Conservation (phyloP, 257 asterid genomes). For the Ilex aquifolium region DNA sequence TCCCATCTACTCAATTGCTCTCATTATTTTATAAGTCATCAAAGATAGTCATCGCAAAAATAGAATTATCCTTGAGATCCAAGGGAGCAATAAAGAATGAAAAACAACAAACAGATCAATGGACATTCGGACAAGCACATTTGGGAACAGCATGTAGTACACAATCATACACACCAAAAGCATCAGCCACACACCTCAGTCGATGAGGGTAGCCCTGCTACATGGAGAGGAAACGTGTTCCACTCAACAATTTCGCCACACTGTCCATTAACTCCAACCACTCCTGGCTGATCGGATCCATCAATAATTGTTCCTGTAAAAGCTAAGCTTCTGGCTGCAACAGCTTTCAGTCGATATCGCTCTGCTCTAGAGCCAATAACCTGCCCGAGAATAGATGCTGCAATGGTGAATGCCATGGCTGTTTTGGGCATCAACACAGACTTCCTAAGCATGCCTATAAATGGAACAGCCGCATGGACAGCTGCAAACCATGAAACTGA, state of each 20-base stretch:
- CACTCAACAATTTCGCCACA: slow-evolving; percentile 30
- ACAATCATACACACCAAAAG: slow-evolving; percentile 3
- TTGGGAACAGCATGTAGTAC: neutral
- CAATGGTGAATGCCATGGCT: slow-evolving; percentile 94
- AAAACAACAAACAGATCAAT: slow-evolving; percentile 5
- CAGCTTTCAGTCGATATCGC: slow-evolving; percentile 58
- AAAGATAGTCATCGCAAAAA: too few species aligned
- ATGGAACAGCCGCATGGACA: slow-evolving; percentile 94
- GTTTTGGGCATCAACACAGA: slow-evolving; percentile 79
- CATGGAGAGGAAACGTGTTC: slow-evolving; percentile 20
- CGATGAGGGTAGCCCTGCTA: slow-evolving; percentile 22
- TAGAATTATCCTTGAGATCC: neutral
- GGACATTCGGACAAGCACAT: neutral
- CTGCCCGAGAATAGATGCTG: slow-evolving; percentile 86
- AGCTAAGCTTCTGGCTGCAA: slow-evolving; percentile 27
- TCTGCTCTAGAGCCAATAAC: slow-evolving; percentile 92
- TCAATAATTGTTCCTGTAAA: slow-evolving; percentile 20
- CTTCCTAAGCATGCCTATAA: slow-evolving; percentile 86
- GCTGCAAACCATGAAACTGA: slow-evolving; percentile 88
- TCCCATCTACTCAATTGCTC: too few species aligned
- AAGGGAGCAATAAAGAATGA: neutral
- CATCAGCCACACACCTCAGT: slow-evolving; percentile 19
- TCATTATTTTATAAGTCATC: too few species aligned
- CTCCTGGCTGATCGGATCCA: slow-evolving; percentile 12
- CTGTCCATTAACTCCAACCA: slow-evolving; percentile 22